A percentile compares a stretch with the other conserved stretches of the same genome.
Evolutionary conservation across 805 yeast genomes (phyloP).

Genomic region (Metschnikowia peoriensis): DNA sequence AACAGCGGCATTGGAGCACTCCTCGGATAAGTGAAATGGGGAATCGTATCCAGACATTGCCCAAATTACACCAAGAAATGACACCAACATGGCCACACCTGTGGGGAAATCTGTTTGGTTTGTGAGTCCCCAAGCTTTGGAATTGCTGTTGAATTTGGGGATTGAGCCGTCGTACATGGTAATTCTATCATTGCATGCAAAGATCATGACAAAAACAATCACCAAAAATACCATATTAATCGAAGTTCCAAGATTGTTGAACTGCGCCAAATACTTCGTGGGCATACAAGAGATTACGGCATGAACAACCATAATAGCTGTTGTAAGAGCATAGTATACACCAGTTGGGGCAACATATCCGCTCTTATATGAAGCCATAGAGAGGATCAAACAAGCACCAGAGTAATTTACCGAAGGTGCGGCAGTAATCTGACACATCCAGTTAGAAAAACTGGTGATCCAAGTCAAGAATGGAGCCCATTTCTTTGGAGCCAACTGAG

Average conservation of each 20-base stretch:
- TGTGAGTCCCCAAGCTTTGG: slow-evolving; percentile 52
- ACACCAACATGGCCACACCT: slow-evolving; percentile 56
- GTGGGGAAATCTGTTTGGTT: slow-evolving; percentile 64
- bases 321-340: slow-evolving; percentile 50
- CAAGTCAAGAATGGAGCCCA: slow-evolving; percentile 55
- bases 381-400: slow-evolving; percentile 56
- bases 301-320: slow-evolving; percentile 49
- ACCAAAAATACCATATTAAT: slow-evolving; percentile 48
- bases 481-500: slow-evolving; percentile 57
- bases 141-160: slow-evolving; percentile 49
- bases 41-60: slow-evolving; percentile 76
- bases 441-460: slow-evolving; percentile 64
- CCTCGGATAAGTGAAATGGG: slow-evolving; percentile 75
- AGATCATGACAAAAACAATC: slow-evolving; percentile 52
- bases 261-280: slow-evolving; percentile 51
- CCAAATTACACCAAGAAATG: slow-evolving; percentile 64
- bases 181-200: slow-evolving; percentile 50
- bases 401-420: slow-evolving; percentile 60
- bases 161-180: slow-evolving; percentile 27
- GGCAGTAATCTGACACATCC: slow-evolving; percentile 62
- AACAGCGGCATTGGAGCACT: slow-evolving; percentile 58
- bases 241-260: slow-evolving; percentile 51
- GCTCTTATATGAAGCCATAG: slow-evolving; percentile 41
- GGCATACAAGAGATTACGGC: slow-evolving; percentile 51
- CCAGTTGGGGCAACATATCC: slow-evolving; percentile 45